Base-by-base conservation (phyloP, 768 basidiomycete genomes). In the Mycena crocata region DNA sequence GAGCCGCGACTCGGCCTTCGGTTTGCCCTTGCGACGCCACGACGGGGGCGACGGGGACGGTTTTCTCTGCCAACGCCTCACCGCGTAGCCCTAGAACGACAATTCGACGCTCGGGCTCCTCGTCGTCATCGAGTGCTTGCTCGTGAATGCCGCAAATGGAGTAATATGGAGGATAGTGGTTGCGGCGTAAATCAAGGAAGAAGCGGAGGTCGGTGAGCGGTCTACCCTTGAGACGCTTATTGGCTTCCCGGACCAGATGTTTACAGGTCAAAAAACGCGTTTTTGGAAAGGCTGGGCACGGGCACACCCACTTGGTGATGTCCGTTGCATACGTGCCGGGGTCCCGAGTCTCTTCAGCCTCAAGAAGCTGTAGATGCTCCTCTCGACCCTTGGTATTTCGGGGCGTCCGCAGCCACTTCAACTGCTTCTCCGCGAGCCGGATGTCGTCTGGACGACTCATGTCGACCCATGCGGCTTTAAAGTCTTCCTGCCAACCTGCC, bases 191-290 rank as follows among this genome's bases (percentile, higher is more conserved):
- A 28, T 64, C 64, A 24, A 52, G 28, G 45, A 71, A 69, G 37
- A 71, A 69, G 14, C 32, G 54, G 2, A 68, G 48, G 28, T 63
- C 30, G 23, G 45, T 57, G 28, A 62, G 70, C 59, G 70, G 70
- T 35, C 17, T 40, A 48, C 69, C 28, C 14, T 72, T 42, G 45
- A 44, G 42, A 7, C 5, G n/a, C n/a, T 44, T 44, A 23, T 72
- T 64, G 24, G 57, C 68, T 31, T 59, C 50, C 19, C 69, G 46
- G 30, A 73, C 50, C 39, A 73, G 65, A 49, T 73, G 72, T 49
- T 73, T 71, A 65, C 70, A 73, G 21, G 64, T 35, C 37, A 73
- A 40, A 44, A 71, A 73, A 9, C 62, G 59, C 42, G 64, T 71
- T 19, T 23, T 19, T 6, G 15, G 19, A 37, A 54, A n/a, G 17